Percentiles rank a stretch among this genome's conserved stretches.
Conservation (phyloP, 495 filamentous ascomycete species). For the Mycothermus thermophilus region DNA sequence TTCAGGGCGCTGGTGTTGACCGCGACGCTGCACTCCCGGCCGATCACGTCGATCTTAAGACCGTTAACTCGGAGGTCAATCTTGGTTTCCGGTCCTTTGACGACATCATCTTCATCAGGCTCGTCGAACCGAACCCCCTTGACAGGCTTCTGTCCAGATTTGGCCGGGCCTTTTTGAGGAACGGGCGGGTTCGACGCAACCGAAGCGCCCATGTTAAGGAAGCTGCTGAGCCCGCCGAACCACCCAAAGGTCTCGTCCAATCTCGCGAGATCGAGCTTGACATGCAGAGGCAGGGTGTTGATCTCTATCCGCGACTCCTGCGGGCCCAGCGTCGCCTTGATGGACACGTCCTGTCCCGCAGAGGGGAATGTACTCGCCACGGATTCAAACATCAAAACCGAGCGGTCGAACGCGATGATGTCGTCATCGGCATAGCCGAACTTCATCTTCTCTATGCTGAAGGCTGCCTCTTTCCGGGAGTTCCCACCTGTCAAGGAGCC, state of each 20-base stretch:
- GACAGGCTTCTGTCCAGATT: slow-evolving; percentile 20
- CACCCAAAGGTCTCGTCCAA: slow-evolving; percentile 78
- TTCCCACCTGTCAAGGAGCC: slow-evolving; percentile 21
- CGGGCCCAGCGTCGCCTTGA: slow-evolving; percentile 41
- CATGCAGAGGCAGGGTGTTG: slow-evolving; percentile 64
- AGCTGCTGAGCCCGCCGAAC: slow-evolving; percentile 85
- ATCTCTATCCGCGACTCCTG: slow-evolving; percentile 48
- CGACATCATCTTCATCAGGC: slow-evolving; percentile 33
- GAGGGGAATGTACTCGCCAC: slow-evolving; percentile 45
- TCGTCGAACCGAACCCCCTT: slow-evolving; percentile 66
- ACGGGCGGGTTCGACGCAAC: slow-evolving; percentile 58
- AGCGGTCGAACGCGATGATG: slow-evolving; percentile 59
- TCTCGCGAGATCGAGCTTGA: slow-evolving; percentile 64
- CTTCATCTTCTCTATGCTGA: slow-evolving; percentile 49
- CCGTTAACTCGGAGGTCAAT: slow-evolving; percentile 66
- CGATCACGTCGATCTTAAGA: slow-evolving; percentile 54
- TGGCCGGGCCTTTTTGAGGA: slow-evolving; percentile 25
- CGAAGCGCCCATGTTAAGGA: slow-evolving; percentile 76
- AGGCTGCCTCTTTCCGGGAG: slow-evolving; percentile 24
- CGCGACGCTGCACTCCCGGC: slow-evolving; percentile 59
- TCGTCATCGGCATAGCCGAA: slow-evolving; percentile 62
- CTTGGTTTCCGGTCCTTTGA: slow-evolving; percentile 45
- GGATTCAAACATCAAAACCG: slow-evolving; percentile 56
- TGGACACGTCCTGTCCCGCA: slow-evolving; percentile 48
- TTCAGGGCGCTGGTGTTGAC: slow-evolving; percentile 70